Conservation (phyloP, 2,329 filamentous ascomycete genomes). For the Fusarium goolgardi region DNA sequence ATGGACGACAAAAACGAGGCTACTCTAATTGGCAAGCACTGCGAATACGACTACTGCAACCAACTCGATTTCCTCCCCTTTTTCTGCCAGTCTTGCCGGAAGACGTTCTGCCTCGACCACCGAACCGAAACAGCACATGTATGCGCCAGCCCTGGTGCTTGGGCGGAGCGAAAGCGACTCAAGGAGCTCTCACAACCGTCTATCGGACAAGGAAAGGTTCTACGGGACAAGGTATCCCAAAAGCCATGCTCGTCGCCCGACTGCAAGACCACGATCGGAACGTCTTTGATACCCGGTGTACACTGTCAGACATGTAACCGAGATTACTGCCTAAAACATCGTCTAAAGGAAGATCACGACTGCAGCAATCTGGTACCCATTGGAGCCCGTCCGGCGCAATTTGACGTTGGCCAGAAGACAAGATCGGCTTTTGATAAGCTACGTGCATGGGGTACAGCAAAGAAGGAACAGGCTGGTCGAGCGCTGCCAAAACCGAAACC, state of each 20-base stretch:
- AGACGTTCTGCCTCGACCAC: constrained; percentile 93
- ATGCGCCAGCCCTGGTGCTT: constrained; percentile 69
- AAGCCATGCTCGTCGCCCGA: constrained; percentile 74
- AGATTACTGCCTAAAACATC: constrained; percentile 82
- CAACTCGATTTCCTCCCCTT: constrained; percentile 97
- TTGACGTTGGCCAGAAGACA: constrained; percentile 70
- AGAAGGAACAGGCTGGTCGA: constrained; percentile 71
- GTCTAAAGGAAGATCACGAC: constrained; percentile 82
- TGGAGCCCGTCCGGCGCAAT: constrained; percentile 60
- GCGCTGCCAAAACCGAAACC: constrained; percentile 73
- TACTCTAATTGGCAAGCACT: constrained; percentile 88
- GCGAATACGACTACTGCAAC: constrained; percentile 90
- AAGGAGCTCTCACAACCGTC: constrained; percentile 66
- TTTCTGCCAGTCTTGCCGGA: constrained; percentile 86
- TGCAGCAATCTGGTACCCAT: constrained; percentile 79
- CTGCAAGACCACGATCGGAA: constrained; percentile 79
- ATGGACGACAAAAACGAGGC: constrained; percentile 81
- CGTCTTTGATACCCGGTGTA: constrained; percentile 73
- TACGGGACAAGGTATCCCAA: constrained; percentile 67
- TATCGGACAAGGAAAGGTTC: constrained; percentile 64
- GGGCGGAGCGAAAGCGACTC: constrained; percentile 68
- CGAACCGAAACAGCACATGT: constrained; percentile 85
- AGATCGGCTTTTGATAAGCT: constrained; percentile 80
- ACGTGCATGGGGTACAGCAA: constrained; percentile 81
- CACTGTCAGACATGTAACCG: constrained; percentile 79